Base-by-base conservation (phyloP, 352 stramenopile genomes). In the Pythium rhizo-oryzae region DNA sequence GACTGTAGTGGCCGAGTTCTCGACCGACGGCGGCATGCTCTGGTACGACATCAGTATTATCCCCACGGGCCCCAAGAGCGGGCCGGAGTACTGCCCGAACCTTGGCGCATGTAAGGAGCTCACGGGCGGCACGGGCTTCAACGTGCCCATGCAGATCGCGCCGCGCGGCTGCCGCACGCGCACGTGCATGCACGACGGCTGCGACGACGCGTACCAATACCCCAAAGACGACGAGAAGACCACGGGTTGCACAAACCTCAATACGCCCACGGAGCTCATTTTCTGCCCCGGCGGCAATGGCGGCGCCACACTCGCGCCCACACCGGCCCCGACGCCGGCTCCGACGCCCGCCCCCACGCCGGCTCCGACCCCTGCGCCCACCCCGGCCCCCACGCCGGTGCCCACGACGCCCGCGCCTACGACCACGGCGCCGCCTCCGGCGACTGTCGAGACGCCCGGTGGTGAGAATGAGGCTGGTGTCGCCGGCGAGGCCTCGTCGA, bases 1-100 rank as follows among this genome's bases (percentile, higher is more conserved):
- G 2, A 71, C 8, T 56, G 6, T 60, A 90, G 81, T 91, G 47
- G 82, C 82, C 35, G 84, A 92, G 67, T 93, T 93, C 56, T 91
- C 84, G 19, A 76, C 71, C 4, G 80, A 87, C 52, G 76, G 73
- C 46, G 76, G 74, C 35, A 72, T 65, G 39, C 70, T 76, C 18
- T 93, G 85, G 82, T 93, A 80, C 70, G 85, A 91, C 57, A 91
- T 93, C 72, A 90, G 79, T 47, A 93, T 89, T 65, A 91, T 93
- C 74, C 85, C 85, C 6, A 91, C 84, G 7, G 76, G 82, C 4
- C 67, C 77, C 4, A 71, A 83, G 60, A 83, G 76, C 51, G 85
- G 80, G 8, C 83, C 85, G 1, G 78, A 81, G 21, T 74, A 82
- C 53, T 93, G 85, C 60, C 23, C 24, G 21, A 87, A 72, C 43